These are phyloP conservation scores for Lecanosticta acicola DNA, from an alignment of 2,329 filamentous ascomycete genomes.

Conservation along the genomic window DNA sequence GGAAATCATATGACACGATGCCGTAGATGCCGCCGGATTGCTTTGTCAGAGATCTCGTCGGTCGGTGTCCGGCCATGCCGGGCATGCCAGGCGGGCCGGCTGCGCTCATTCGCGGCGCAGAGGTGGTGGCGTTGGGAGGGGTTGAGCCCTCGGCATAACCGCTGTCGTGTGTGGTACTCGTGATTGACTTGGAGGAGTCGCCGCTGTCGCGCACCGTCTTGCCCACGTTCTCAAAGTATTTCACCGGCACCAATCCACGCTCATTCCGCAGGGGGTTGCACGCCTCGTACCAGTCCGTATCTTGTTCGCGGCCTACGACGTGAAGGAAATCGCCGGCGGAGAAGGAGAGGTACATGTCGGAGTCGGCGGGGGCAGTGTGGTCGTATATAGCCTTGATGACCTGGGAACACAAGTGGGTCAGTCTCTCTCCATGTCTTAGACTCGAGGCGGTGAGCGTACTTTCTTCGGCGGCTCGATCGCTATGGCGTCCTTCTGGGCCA, in stretches of 20 bases:
- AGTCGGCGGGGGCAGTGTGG: slow-evolving; percentile 63
- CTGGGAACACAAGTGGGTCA: slow-evolving; percentile 41
- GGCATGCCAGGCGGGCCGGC: slow-evolving; percentile 17
- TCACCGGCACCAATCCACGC: slow-evolving; percentile 85
- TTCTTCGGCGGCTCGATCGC: slow-evolving; percentile 91
- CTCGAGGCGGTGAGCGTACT: slow-evolving; percentile 47
- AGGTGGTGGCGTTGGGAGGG: slow-evolving; percentile 22
- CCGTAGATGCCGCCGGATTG: slow-evolving; percentile 77
- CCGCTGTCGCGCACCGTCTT: slow-evolving; percentile 87
- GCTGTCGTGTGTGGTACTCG: slow-evolving; percentile 72
- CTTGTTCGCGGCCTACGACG: slow-evolving; percentile 92
- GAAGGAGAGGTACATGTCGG: slow-evolving; percentile 69
- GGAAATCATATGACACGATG: slow-evolving; percentile 94
- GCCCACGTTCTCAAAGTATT: slow-evolving; percentile 86
- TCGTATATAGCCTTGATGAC: slow-evolving; percentile 97
- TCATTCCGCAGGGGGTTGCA: slow-evolving; percentile 90
- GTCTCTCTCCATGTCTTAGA: not conserved
- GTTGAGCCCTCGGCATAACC: slow-evolving; percentile 64
- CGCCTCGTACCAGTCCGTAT: slow-evolving; percentile 94
- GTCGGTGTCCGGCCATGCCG: slow-evolving; percentile 26
- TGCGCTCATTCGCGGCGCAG: slow-evolving; percentile 32
- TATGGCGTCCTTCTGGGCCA: slow-evolving; percentile 77
- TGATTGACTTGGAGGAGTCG: slow-evolving; percentile 36
- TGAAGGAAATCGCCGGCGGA: slow-evolving; percentile 96
- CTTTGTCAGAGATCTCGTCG: slow-evolving; percentile 45